These are phyloP conservation scores for Larix kaempferi DNA, from an alignment of 75 land plant species.

Conservation along the genomic window DNA sequence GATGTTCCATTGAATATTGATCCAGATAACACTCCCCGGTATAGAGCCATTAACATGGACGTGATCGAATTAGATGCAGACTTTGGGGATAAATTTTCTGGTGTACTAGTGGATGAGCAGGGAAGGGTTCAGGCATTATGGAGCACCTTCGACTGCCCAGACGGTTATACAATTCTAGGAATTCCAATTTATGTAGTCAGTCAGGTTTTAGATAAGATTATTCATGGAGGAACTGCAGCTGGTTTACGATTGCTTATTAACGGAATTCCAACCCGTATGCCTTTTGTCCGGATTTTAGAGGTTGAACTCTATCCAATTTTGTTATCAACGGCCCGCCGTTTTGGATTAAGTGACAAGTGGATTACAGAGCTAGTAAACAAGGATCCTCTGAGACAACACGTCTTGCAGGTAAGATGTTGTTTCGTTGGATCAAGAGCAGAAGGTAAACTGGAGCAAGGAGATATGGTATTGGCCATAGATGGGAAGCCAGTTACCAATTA, in stretches of 20 bases:
- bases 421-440: slow-evolving; percentile 91
- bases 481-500: slow-evolving; percentile 84
- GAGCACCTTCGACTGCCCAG: no score
- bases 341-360: slow-evolving; percentile 85
- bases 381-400: slow-evolving; percentile 81
- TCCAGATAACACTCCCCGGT: no score
- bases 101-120: no score
- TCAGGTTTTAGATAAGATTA: slow-evolving; percentile 75
- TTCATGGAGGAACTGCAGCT: slow-evolving; percentile 55
- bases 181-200: slow-evolving; percentile 80
- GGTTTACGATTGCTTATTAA: slow-evolving; percentile 75
- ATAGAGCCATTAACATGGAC: no score
- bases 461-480: slow-evolving; percentile 83
- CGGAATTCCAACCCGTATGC: slow-evolving; percentile 73
- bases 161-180: slow-evolving; percentile 32
- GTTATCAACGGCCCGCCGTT: slow-evolving; percentile 89
- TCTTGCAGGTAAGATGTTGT: slow-evolving; percentile 86
- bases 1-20: no score
- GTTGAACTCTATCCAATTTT: slow-evolving; percentile 92
- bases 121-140: no score
- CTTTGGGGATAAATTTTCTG: no score
- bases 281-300: slow-evolving; percentile 75
- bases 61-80: no score
- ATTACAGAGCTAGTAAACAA: slow-evolving; percentile 82
- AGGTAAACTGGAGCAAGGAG: slow-evolving; percentile 71